These are phyloP conservation scores for Cladobotryum mycophilum DNA, from an alignment of 2,329 filamentous ascomycete genomes.

Conservation along the genomic window DNA sequence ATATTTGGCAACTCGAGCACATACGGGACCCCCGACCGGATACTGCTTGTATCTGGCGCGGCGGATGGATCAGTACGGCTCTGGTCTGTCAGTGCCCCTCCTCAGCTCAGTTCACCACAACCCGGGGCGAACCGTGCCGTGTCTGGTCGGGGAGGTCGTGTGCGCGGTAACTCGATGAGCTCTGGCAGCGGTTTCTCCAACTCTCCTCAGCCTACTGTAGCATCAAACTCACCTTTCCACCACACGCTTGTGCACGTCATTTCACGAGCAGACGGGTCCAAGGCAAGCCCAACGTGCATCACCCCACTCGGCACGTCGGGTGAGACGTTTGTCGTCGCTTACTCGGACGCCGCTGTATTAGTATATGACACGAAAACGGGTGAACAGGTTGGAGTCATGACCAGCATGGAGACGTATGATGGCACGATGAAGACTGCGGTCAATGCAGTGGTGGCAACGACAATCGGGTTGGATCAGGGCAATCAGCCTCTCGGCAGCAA, in stretches of 20 bases:
- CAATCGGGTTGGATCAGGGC: conserved; percentile 68
- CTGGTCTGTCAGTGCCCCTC: conserved; percentile 90
- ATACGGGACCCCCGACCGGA: conserved; percentile 76
- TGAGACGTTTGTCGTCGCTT: conserved; percentile 88
- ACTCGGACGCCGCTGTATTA: conserved; percentile 81
- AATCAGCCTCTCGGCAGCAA: conserved; percentile 46
- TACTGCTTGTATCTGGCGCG: conserved; percentile 83
- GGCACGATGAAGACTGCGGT: conserved; percentile 72
- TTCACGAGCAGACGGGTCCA: conserved; percentile 55
- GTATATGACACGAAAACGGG: conserved; percentile 90
- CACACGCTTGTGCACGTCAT: conserved; percentile 87
- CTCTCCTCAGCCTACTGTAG: conserved; percentile 81
- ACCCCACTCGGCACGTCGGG: conserved; percentile 77
- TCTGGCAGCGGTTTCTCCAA: conserved; percentile 88
- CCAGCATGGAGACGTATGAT: conserved; percentile 89
- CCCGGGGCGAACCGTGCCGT: conserved; percentile 56
- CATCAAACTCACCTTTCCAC: conserved; percentile 79
- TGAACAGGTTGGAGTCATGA: conserved; percentile 89
- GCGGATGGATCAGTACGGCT: conserved; percentile 89
- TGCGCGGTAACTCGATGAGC: conserved; percentile 86
- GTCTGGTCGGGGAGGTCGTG: conserved; percentile 58
- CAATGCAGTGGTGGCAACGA: conserved; percentile 86
- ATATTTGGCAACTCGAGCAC: conserved; percentile 71
- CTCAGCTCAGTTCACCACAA: conserved; percentile 76
- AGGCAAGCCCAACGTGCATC: conserved; percentile 82